Percentiles rank a stretch among this genome's conserved stretches.
phyloP scores from a whole-genome alignment of 352 stramenopile genomes.

The Pythium brassicae region DNA sequence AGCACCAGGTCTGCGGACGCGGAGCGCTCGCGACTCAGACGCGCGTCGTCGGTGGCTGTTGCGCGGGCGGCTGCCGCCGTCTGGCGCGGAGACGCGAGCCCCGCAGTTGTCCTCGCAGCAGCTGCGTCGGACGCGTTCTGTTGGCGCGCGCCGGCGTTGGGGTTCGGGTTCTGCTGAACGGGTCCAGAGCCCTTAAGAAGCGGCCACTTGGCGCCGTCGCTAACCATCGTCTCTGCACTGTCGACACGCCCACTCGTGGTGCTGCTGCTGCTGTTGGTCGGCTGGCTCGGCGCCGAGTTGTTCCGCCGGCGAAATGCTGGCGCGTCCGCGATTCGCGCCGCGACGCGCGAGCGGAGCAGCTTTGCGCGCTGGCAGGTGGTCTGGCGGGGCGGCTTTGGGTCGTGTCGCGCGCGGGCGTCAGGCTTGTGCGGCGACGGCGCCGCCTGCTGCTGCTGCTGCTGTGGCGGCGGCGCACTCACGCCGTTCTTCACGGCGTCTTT shows the following conservation, averaged over 20 bases:
- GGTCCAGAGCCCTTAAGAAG: too few species aligned
- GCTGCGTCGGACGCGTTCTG: neutral
- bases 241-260: constrained; percentile 3
- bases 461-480: constrained; percentile 12
- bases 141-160: neutral
- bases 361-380: constrained; percentile 19
- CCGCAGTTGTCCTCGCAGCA: neutral
- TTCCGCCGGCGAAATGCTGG: constrained; percentile 24
- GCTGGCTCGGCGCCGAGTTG: constrained; percentile 16
- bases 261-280: neutral
- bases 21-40: constrained; percentile 15
- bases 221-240: constrained; percentile 9
- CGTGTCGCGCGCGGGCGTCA: constrained; percentile 1
- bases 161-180: neutral
- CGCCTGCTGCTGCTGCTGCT: constrained; percentile 3
- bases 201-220: neutral
- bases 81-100: constrained; percentile 10
- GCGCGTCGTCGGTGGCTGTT: neutral
- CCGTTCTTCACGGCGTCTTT: constrained; percentile 33
- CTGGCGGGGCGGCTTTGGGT: constrained; percentile 8
- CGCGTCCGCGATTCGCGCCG: constrained; percentile 30
- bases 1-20: constrained; percentile 29
- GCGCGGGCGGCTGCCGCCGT: neutral
- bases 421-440: constrained; percentile 6
- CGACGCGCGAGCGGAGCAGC: constrained; percentile 28